Base-by-base conservation (phyloP, 106 monocot species). In the Cymbidium sinense region DNA sequence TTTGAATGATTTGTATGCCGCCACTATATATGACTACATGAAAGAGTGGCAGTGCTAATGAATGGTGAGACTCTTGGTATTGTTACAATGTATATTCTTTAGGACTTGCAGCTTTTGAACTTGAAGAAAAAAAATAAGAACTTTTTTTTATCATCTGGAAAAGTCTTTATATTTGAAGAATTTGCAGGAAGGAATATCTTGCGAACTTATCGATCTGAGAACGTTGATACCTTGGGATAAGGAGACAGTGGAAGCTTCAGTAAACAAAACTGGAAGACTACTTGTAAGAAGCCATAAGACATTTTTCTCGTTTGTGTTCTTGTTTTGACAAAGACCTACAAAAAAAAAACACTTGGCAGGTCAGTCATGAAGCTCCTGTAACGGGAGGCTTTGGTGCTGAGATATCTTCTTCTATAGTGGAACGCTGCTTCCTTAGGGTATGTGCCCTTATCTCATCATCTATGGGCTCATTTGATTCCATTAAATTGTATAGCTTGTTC, bases 371-470 rank as follows among this genome's bases (percentile, higher is more conserved):
- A 83, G 98, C 98, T 84, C 98, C 98, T 30, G 77, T 94, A 19
- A 98, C 92, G 20, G 94, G 94, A 83, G 98, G 98, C 51, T 98
- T 98, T 82, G 98, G 94, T 77, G 94, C 98, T 44, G 94, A 98
- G 83, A 98, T 98, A 75, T 83, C 92, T 77, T 88, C 98, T 84
- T 90, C 98, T 3, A 92, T 98, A 70, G 75, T 75, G 29, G 94
- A 98, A 77, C 84, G 90, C 64, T 98, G 94, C 82, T 98, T 98
- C 80, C 74, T 90, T 8, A 94, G 98, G 80, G 98, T 98, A 90
- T 41, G 17, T 64, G n/a, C 43, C 27, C 15, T 0, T 0, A 20
- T 39, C 74, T 44, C 43, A 35, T 44, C 43, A 35, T 9, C 25
- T 74, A 8, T 7, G 21, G 37, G 7, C 70, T 36, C n/a, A 37